A percentile compares a stretch with the other conserved stretches of the same genome.
phyloP scores from a whole-genome alignment of 352 stramenopile species.

The Globisporangium carolinianum region DNA sequence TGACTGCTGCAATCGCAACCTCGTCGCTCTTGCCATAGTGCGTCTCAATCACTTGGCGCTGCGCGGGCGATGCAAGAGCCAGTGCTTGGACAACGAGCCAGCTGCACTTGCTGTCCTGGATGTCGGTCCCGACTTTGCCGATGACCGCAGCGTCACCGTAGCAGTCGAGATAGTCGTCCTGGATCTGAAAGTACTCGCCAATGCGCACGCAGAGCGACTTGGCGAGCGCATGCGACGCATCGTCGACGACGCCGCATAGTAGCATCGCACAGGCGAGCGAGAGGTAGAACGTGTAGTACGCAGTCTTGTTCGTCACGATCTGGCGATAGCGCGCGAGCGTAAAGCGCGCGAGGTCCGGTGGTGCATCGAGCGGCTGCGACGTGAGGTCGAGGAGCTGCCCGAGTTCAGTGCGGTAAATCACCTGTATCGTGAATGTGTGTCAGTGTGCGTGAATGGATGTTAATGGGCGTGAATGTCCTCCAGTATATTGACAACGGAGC shows the following conservation, averaged over 20 bases:
- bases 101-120: slow-evolving; percentile 99
- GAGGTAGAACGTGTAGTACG: slow-evolving; percentile 99
- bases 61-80: slow-evolving; percentile 48
- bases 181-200: slow-evolving; percentile 99
- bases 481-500: too few species aligned
- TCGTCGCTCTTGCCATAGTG: slow-evolving; percentile 89
- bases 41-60: slow-evolving; percentile 84
- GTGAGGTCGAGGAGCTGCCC: slow-evolving; percentile 92
- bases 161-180: slow-evolving; percentile 99
- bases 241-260: slow-evolving; percentile 75
- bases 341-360: slow-evolving; percentile 88
- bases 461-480: too few species aligned
- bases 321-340: slow-evolving; percentile 88
- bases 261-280: slow-evolving; percentile 90
- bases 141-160: slow-evolving; percentile 92
- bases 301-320: slow-evolving; percentile 99
- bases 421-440: slow-evolving; percentile 38
- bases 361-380: slow-evolving; percentile 75
- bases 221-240: slow-evolving; percentile 71
- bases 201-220: slow-evolving; percentile 95
- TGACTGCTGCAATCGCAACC: slow-evolving; percentile 84
- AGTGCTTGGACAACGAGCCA: slow-evolving; percentile 97
- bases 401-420: slow-evolving; percentile 96
- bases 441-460: too few species aligned
- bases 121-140: slow-evolving; percentile 96